Conservation (phyloP, 2,329 filamentous ascomycete species). For the Scopulariopsis brevicaulis region DNA sequence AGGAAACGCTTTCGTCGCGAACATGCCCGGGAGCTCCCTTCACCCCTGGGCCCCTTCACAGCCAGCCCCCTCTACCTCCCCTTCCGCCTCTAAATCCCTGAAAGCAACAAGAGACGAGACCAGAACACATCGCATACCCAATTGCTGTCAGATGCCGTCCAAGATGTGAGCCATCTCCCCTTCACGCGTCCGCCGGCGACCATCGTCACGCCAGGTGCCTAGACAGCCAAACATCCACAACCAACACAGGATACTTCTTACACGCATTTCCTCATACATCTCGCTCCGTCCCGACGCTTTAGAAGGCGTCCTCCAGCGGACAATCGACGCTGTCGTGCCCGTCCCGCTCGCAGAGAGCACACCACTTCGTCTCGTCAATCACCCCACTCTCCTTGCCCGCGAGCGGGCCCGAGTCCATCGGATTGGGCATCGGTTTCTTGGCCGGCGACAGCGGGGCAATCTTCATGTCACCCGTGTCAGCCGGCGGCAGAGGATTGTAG, state of each 20-base stretch:
- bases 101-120: background rate
- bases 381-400: conserved; percentile 70
- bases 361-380: conserved; percentile 85
- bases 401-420: conserved; percentile 55
- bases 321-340: conserved; percentile 95
- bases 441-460: conserved; percentile 40
- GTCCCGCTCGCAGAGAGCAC: conserved; percentile 89
- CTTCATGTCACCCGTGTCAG: conserved; percentile 15
- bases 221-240: background rate
- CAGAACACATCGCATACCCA: background rate
- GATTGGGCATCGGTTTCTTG: conserved; percentile 28
- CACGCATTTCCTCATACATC: background rate
- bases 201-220: background rate
- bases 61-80: too few species aligned
- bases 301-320: conserved; percentile 76
- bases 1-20: background rate
- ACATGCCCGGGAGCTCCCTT: background rate
- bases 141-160: background rate
- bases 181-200: background rate
- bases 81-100: background rate
- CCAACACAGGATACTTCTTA: background rate
- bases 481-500: conserved; percentile 19
- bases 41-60: too few species aligned
- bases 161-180: background rate
- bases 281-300: background rate